Base-by-base conservation (phyloP, 2,329 filamentous ascomycete genomes). In the Nemania abortiva region DNA sequence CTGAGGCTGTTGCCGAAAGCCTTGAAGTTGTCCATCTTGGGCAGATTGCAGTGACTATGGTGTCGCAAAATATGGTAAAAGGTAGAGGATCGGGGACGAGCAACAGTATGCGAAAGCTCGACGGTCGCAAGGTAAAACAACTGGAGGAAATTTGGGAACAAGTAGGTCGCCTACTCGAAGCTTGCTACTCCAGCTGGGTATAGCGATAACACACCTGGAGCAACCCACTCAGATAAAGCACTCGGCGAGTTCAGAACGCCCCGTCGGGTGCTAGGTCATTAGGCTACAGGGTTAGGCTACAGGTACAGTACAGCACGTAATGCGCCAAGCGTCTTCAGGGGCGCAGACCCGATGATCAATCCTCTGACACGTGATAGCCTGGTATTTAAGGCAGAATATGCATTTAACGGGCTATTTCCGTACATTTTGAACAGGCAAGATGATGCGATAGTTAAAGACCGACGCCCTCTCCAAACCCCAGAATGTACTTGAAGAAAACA, bases 1-100 rank as follows among this genome's bases (percentile, higher is more conserved):
- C 83, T 85, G 77, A 89, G 78, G 78, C 82, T 85, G 78, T 86
- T 88, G 77, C 86, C 84, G 66, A 89, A 81, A 74, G 83, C 87
- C 79, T 87, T 88, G 82, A 89, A 89, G 72, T 81, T 81, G 75
- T 89, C 87, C 87, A 88, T 89, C 47, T 65, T 68, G 65, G 66
- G 63, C 59, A 29, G 37, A 27, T 52, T 67, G 42, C 24, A 57
- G 18, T 34, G 61, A 18, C 6, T 45, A 42, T 20, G 37, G 34
- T 37, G 34, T 63, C 53, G 68, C 57, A 22, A 31, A 31, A 22
- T 39, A 39, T 47, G 37, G 31, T 20, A 58, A 49, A 20, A 20
- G 37, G 29, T 29, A 37, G 22, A 45, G 6, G 7, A 49, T 22
- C 39, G 24, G 18, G 57, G 62, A 55, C 57, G 31, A 59, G 57